Evolutionary conservation across 257 asterid genomes (phyloP), one percentile per base, ranked within the genome.

Genomic region (Henckelia pumila): DNA sequence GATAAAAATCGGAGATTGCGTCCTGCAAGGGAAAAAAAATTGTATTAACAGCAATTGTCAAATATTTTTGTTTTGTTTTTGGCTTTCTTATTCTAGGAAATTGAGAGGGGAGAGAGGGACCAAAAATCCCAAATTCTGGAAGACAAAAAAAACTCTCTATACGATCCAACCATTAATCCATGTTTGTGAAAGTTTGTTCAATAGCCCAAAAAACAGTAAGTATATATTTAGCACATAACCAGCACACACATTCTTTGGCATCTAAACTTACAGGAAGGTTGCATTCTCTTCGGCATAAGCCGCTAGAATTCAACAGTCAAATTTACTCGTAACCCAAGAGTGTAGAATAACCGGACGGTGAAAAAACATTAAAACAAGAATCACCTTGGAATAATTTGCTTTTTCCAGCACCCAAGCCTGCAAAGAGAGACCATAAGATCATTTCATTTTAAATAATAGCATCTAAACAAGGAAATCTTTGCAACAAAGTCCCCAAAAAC

Each of bases 351-450:
- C n/a, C n/a, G n/a, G n/a, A n/a, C n/a, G n/a, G n/a, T n/a, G 37
- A 56, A 7, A 14, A 23, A 40, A 33, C 30, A n/a, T n/a, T n/a
- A n/a, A n/a, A n/a, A n/a, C 56, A 37, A 10, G 30, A 58, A 57
- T 78, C 71, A 92, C 99, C 97, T 88, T 75, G n/a, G 89, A 81
- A 68, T 88, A 93, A 56, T 83, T 93, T 75, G 92, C 96, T 74
- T 67, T 79, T 77, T 88, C 99, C 79, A 93, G 75, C 61, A 80
- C 63, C 96, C 94, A 85, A 0, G 95, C 78, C 97, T 92, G 94
- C 77, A 76, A 72, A 21, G n/a, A n/a, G n/a, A n/a, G n/a, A n/a
- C n/a, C 57, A 21, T 22, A 68, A 55, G 10, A 44, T 58, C 67
- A 63, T 44, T 25, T 59, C 44, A 59, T 21, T 25, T 47, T 24